Evolutionary conservation across 306 rosid species (phyloP), one percentile per base, ranked within the genome.

Genomic region (Dryas octopetala): DNA sequence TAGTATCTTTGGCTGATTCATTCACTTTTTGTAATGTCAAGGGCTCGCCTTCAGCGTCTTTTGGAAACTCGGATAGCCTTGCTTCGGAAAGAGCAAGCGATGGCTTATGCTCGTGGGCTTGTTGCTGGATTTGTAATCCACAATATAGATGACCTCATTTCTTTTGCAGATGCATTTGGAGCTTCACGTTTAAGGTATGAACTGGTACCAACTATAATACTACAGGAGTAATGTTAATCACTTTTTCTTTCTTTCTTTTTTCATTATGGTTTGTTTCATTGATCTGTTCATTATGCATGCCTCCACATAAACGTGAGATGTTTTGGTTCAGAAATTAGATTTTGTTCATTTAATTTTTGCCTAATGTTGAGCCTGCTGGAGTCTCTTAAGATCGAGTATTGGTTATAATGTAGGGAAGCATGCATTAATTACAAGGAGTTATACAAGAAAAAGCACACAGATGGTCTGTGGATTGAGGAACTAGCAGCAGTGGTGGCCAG

Each of bases 51-150:
- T 77, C 94, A 85, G 59, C 87, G 87, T 16, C 51, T 89, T 55
- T 66, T 87, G 62, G 89, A 82, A 59, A 81, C 89, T 53, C 86
- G 90, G 47, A 78, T 79, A 44, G 89, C 83, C 9, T 74, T 85
- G 51, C 88, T 89, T 8, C 75, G 78, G 78, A 87, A 85, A 81
- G 91, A 87, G 79, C 94, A 89, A 76, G 94, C 89, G 15, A 89
- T 89, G 94, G 94, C 91, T 38, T 89, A 85, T 85, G 83, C 91
- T 15, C 88, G 94, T 17, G 88, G 88, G 66, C 85, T 87, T 70
- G 90, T 87, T 70, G 86, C 88, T 70, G 94, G 94, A 17, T 89
- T 87, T 78, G 89, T 85, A 74, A 77, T 83, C 26, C 84, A 82
- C 58, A 85, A 55, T 69, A 78, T 87, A 1, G 91, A 87, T 41